Conservation (phyloP, 129 eudicot species). For the Helianthus annuus region DNA sequence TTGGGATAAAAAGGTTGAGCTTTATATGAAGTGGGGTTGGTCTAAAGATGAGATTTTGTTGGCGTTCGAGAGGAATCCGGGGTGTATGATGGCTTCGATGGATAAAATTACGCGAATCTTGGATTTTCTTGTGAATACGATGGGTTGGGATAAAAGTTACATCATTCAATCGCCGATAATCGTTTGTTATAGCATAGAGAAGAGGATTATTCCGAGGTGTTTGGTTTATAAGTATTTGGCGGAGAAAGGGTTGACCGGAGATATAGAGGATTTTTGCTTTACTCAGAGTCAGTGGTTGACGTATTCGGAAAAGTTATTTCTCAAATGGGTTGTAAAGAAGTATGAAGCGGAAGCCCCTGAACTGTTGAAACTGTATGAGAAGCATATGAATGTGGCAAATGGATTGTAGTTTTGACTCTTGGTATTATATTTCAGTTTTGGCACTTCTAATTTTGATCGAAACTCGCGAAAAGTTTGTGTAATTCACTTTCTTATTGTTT, state of each 20-base stretch:
- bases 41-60: slow-evolving; percentile 38
- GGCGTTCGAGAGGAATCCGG: slow-evolving; percentile 46
- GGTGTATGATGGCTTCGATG: slow-evolving; percentile 43
- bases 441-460: background rate
- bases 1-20: slow-evolving; percentile 49
- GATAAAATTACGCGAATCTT: slow-evolving; percentile 34
- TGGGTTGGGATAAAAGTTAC: slow-evolving; percentile 39
- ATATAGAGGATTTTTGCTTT: slow-evolving; percentile 11
- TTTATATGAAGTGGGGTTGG: slow-evolving; percentile 49
- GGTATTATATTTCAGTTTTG: slow-evolving; percentile 6
- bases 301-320: slow-evolving; percentile 27
- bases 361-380: slow-evolving; percentile 40
- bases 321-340: slow-evolving; percentile 27
- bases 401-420: background rate
- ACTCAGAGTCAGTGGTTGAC: slow-evolving; percentile 26
- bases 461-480: background rate
- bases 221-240: slow-evolving; percentile 36
- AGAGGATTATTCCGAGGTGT: slow-evolving; percentile 53
- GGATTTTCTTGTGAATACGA: slow-evolving; percentile 48
- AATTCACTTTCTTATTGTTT: slow-evolving; percentile 11
- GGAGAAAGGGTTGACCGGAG: slow-evolving; percentile 34
- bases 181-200: slow-evolving; percentile 36
- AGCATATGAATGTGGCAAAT: slow-evolving; percentile 27
- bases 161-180: slow-evolving; percentile 29
- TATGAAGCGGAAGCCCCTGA: slow-evolving; percentile 34